Base-by-base conservation (phyloP, 2,329 filamentous ascomycete genomes). In the Kalaharituber pfeilii region DNA sequence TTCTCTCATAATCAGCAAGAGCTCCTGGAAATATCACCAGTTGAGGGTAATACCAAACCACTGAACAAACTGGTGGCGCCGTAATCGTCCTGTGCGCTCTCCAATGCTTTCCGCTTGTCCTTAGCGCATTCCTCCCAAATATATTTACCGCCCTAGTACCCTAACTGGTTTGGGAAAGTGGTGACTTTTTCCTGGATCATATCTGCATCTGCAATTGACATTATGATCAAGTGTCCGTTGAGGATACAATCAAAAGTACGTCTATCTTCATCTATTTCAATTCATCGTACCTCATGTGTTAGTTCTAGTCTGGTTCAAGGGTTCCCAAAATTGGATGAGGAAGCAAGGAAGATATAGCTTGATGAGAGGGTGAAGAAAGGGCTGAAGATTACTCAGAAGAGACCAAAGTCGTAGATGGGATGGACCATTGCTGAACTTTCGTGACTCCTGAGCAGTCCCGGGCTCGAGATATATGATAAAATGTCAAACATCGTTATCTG, bases 121-220 rank as follows among this genome's bases (percentile, higher is more conserved):
- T 78, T 22, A 88, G 68, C 1, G 88, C 74, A 64, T 85, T 89
- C 54, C 78, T 73, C 30, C 84, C 84, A 65, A 82, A 88, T 22
- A 82, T 69, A 49, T 79, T 73, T 27, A 84, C 69, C 13, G 76
- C 70, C 18, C 66, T 66, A 62, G 84, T 53, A 75, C 68, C 56
- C 75, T 67, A 11, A 76, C 73, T 5, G 79, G 77, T 68, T 86
- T 85, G 45, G 80, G 81, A 63, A 88, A 88, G 57, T 72, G 3
- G 73, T 71, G 1, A 78, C 78, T 52, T 89, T 75, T 64, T 84
- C 79, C 54, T 73, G 72, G 53, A 84, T 77, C 18, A 74, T 76
- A 56, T 81, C 79, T 15, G 83, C 75, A 65, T 81, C 78, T 42
- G 77, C 75, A 4, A 78, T 77, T 60, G 73, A 75, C 30, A 83